phyloP scores from a whole-genome alignment of 352 stramenopile species.

The Elongisporangium undulatum region DNA sequence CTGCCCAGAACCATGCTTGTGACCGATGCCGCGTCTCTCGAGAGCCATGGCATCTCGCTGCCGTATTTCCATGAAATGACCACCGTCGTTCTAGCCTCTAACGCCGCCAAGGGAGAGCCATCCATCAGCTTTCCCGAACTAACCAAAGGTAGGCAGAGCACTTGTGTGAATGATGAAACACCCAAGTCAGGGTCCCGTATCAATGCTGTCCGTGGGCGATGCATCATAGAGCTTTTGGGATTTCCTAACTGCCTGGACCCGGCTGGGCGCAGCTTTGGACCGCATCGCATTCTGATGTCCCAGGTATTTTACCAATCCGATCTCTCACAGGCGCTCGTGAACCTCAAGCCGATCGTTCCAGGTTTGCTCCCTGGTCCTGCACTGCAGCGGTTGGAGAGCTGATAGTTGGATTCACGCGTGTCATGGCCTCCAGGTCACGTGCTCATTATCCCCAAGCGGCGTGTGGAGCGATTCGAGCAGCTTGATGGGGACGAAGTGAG shows the following conservation, averaged over 20 bases:
- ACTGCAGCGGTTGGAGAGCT: neutral
- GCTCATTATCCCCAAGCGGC: slow-evolving; percentile 80
- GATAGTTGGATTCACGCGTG: slow-evolving; percentile 1
- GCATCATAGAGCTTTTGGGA: slow-evolving; percentile 25
- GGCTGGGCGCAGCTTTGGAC: slow-evolving; percentile 32
- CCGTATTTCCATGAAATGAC: neutral
- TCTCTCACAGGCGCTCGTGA: slow-evolving; percentile 83
- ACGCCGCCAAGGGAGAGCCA: neutral
- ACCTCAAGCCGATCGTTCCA: slow-evolving; percentile 92
- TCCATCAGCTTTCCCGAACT: neutral
- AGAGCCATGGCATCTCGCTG: neutral
- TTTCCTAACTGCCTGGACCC: slow-evolving; percentile 32
- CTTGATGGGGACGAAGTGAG: slow-evolving; percentile 81
- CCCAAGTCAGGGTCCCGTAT: no score
- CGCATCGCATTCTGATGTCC: slow-evolving; percentile 29
- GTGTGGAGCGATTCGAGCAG: slow-evolving; percentile 67
- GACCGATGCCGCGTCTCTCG: neutral
- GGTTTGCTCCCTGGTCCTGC: slow-evolving; percentile 17
- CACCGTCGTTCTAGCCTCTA: neutral
- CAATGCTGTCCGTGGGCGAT: no score
- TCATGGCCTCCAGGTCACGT: slow-evolving; percentile 68
- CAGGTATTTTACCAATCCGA: slow-evolving; percentile 62
- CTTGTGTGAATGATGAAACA: no score
- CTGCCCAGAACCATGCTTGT: neutral
- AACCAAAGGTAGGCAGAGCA: neutral